Conservation (phyloP, 2,329 filamentous ascomycete genomes). For the Fusarium aywerte region DNA sequence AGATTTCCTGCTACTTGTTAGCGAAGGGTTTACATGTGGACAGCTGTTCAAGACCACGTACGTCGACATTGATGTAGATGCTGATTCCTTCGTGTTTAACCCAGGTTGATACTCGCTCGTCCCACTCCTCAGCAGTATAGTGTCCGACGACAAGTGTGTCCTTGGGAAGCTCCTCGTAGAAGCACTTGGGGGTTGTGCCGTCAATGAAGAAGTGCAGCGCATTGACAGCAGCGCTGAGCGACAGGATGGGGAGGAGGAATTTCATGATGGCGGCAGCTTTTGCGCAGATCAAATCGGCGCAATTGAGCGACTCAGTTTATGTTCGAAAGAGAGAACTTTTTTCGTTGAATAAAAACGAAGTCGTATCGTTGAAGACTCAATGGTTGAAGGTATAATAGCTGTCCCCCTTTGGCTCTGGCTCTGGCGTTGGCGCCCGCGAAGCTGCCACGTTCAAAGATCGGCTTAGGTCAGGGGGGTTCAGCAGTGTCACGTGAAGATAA, state of each 20-base stretch:
- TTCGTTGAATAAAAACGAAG: slow-evolving; percentile 23
- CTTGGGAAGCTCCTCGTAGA: slow-evolving; percentile 98
- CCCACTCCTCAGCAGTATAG: slow-evolving; percentile 87
- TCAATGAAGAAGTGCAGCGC: slow-evolving; percentile 98
- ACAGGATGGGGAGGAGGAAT: slow-evolving; percentile 71
- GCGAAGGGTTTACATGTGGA: neutral
- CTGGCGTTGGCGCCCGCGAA: slow-evolving; percentile 47
- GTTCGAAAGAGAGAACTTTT: neutral
- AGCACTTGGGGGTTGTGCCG: slow-evolving; percentile 86
- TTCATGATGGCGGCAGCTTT: slow-evolving; percentile 59
- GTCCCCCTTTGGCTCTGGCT: slow-evolving; percentile 34
- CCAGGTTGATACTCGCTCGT: slow-evolving; percentile 75
- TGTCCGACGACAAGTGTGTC: slow-evolving; percentile 95
- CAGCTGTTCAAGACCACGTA: slow-evolving; percentile 52
- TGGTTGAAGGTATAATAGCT: slow-evolving; percentile 12
- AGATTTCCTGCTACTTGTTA: slow-evolving; percentile 72
- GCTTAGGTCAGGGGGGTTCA: slow-evolving; percentile 46
- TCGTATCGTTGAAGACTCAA: slow-evolving; percentile 22
- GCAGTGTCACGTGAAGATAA: slow-evolving; percentile 51
- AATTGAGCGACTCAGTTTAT: slow-evolving; percentile 28
- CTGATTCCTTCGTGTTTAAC: slow-evolving; percentile 77
- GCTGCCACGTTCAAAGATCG: slow-evolving; percentile 65
- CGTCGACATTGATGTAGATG: slow-evolving; percentile 92
- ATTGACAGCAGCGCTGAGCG: slow-evolving; percentile 73
- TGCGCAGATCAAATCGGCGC: slow-evolving; percentile 19